phyloP scores from a whole-genome alignment of 495 filamentous ascomycete species.

The Delitschia confertaspora region DNA sequence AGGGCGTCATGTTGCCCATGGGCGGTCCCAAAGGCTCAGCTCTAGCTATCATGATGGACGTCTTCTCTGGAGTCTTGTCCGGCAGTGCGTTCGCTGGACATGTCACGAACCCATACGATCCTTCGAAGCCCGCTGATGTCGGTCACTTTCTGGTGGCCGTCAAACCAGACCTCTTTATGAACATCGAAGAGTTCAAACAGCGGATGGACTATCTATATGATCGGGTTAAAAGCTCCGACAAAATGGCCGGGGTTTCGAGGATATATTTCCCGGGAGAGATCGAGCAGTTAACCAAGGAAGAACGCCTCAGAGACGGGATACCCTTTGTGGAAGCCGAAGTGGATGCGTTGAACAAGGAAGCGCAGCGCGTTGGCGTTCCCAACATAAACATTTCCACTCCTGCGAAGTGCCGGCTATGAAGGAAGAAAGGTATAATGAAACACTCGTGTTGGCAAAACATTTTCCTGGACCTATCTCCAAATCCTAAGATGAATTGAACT shows the following conservation, averaged over 20 bases:
- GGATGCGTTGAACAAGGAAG: conserved; percentile 57
- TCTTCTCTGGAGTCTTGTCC: conserved; percentile 67
- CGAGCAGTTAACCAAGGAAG: conserved; percentile 53
- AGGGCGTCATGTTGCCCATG: conserved; percentile 73
- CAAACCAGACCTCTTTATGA: conserved; percentile 69
- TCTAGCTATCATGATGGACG: conserved; percentile 73
- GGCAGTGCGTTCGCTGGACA: conserved; percentile 64
- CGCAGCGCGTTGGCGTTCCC: conserved; percentile 43
- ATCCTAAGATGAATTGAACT: too few species aligned
- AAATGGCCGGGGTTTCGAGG: conserved; percentile 58
- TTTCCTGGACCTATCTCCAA: too few species aligned
- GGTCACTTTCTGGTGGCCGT: conserved; percentile 69
- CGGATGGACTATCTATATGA: conserved; percentile 64
- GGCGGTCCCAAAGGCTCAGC: conserved; percentile 68
- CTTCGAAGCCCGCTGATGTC: conserved; percentile 56
- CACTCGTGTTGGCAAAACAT: too few species aligned
- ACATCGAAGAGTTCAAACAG: conserved; percentile 55
- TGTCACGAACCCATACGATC: conserved; percentile 65
- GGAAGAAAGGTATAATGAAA: too few species aligned
- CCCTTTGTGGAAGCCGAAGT: conserved; percentile 59
- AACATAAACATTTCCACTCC: too few species aligned
- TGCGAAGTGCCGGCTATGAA: neutral
- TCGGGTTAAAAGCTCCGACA: conserved; percentile 54
- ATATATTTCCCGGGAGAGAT: conserved; percentile 77
- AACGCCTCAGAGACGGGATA: conserved; percentile 51